Base-by-base conservation (phyloP, 78 protist species). In the Dictyostelium brefeldianum region DNA sequence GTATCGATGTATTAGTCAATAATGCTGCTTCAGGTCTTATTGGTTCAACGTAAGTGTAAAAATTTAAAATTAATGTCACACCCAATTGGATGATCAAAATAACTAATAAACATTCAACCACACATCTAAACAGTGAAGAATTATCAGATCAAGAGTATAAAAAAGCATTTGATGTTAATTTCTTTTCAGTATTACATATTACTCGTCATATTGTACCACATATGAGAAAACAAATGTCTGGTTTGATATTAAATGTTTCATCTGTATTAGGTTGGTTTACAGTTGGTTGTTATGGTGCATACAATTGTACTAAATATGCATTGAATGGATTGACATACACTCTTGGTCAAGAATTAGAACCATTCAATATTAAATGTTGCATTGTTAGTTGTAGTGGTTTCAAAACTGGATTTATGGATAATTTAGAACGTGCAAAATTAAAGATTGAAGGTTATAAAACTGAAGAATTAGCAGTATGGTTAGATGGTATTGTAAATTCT, bases 1-100 rank as follows among this genome's bases (percentile, higher is more conserved):
- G 54, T 10, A 57, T 87, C 27, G 92, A 87, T 64, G 83, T 87
- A 6, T 59, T 87, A 25, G 92, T 87, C 2, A 87, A 87, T 64
- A 87, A 87, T 64, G 92, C 92, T 31, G 92, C 83, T 5, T 78
- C 43, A 50, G 83, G 80, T 36, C 5, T 87, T 12, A 8, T 74
- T 36, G 83, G 83, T 31, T 1, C 83, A n/a, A 41, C 27, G 73
- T 65, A 65, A 65, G 73, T 65, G 14, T 27, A 6, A 59, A 62
- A n/a, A 27, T 62, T 17, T n/a, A 62, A 64, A 27, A 11, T 64
- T n/a, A 64, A 64, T n/a, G n/a, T n/a, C n/a, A n/a, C n/a, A n/a
- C n/a, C n/a, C n/a, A n/a, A n/a, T n/a, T n/a, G n/a, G n/a, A 12
- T 18, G 25, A 27, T 18, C 11, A 27, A 27, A 27, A 3, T 8